Base-by-base conservation (phyloP, 2,329 filamentous ascomycete species). In the Sporothrix inflata region DNA sequence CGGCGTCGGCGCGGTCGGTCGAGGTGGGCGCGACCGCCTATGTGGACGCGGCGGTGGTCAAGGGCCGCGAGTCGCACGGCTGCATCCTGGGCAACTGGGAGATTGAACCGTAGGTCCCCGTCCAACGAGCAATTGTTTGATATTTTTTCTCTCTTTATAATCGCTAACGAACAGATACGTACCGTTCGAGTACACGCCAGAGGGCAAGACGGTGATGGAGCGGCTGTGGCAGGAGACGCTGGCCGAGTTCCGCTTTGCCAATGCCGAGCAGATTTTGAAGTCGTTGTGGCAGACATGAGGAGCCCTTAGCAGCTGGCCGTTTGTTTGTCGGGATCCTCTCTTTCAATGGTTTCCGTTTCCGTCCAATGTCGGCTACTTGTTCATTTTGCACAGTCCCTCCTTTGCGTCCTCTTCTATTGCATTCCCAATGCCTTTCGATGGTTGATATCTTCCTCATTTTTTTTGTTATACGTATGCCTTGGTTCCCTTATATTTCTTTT, bases 31-130 rank as follows among this genome's bases (percentile, higher is more conserved):
- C 71, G 4, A 65, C 71, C 30, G 24, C 53, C 1, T 69, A 69
- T 19, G 16, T 72, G 12, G 71, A 72, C 27, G 71, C 71, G 1
- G 45, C 55, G 0, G 40, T 70, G n/a, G 55, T 69, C 27, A 72
- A 72, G 65, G 71, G 71, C 14, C 63, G n/a, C 47, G 71, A 72
- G 57, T 63, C 71, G 16, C 71, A 72, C 19, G 71, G 71, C 12
- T 72, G 71, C 45, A 65, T 72, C 40, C 34, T 72, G 42, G 47
- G 12, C 16, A 72, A 69, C 57, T 72, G 71, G 71, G 21, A 72
- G 19, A 72, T 72, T 21, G 38, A 40, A 8, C 71, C 71, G 71
- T 72, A 63, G 14, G 47, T 49, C n/a, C n/a, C 19, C 30, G 30
- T 34, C 30, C 30, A 6, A 34, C 3, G 30, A 34, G 9, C 19